Evolutionary conservation across 202 grass and related monocot species (phyloP).

Genomic region (Zizania palustris): DNA sequence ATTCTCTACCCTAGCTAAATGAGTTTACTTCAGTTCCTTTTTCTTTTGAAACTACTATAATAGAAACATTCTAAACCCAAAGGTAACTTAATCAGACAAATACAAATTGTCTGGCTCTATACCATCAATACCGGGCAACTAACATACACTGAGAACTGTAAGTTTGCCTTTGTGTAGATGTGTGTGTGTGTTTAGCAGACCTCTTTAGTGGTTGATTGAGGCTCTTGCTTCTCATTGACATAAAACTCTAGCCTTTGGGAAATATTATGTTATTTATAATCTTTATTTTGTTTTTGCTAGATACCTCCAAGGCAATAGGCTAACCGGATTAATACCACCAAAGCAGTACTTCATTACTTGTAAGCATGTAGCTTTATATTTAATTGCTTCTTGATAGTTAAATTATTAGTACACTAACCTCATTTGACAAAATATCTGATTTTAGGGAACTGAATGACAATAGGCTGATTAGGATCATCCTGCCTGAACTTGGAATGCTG

Average conservation of each 20-base stretch:
- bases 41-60: too few relatives aligned
- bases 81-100: too few relatives aligned
- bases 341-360: constrained; percentile 87
- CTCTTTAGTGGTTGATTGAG: constrained; percentile 22
- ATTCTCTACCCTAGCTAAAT: too few relatives aligned
- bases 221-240: constrained; percentile 13
- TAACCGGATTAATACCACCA: constrained; percentile 73
- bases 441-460: constrained; percentile 87
- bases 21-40: too few relatives aligned
- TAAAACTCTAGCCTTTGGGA: constrained; percentile 18
- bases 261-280: constrained; percentile 17
- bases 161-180: constrained; percentile 30
- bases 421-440: constrained; percentile 22
- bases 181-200: background rate
- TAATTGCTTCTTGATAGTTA: constrained; percentile 17
- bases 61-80: too few relatives aligned
- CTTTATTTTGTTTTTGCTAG: constrained; percentile 33
- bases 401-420: constrained; percentile 15
- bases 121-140: constrained; percentile 91
- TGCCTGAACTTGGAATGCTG: constrained; percentile 75
- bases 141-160: constrained; percentile 94
- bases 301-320: constrained; percentile 73
- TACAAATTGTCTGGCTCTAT: constrained; percentile 68
- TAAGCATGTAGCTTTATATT: constrained; percentile 45
- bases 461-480: constrained; percentile 67